Conservation (phyloP, 352 stramenopile genomes). For the Phytopythium boreale region DNA sequence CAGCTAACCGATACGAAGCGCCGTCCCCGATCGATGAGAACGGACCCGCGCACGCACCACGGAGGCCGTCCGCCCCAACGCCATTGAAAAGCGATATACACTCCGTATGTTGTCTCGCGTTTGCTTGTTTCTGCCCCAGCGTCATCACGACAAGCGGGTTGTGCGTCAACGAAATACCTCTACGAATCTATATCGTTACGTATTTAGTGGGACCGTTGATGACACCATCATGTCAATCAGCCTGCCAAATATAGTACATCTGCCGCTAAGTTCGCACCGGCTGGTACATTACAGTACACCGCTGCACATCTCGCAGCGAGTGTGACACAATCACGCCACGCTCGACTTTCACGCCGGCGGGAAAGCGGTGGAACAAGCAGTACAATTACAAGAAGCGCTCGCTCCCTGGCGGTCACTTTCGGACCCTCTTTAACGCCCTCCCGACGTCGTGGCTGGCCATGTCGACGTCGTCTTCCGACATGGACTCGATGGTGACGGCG, state of each 20-base stretch:
- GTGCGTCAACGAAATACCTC: not conserved
- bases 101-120: not conserved
- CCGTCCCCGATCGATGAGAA: too few relatives aligned
- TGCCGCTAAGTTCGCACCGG: not conserved
- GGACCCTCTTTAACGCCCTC: too few relatives aligned
- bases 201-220: not conserved
- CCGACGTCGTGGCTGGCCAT: not conserved
- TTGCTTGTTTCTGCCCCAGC: not conserved
- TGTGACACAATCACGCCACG: too few relatives aligned
- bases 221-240: not conserved
- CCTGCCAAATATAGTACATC: not conserved
- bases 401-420: not conserved
- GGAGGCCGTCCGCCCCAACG: too few relatives aligned
- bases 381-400: too few relatives aligned
- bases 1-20: too few relatives aligned
- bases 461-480: slow-evolving; percentile 20
- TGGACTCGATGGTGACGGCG: slow-evolving; percentile 30
- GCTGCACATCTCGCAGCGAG: too few relatives aligned
- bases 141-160: not conserved
- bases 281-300: too few relatives aligned
- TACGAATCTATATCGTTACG: not conserved
- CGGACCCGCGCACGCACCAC: too few relatives aligned
- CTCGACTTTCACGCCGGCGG: too few relatives aligned
- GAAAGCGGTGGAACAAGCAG: too few relatives aligned
- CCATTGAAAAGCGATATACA: not conserved